A percentile compares a stretch with the other conserved stretches of the same genome.
phyloP scores from a whole-genome alignment of 768 basidiomycete species.

The Lactifluus pinguis region DNA sequence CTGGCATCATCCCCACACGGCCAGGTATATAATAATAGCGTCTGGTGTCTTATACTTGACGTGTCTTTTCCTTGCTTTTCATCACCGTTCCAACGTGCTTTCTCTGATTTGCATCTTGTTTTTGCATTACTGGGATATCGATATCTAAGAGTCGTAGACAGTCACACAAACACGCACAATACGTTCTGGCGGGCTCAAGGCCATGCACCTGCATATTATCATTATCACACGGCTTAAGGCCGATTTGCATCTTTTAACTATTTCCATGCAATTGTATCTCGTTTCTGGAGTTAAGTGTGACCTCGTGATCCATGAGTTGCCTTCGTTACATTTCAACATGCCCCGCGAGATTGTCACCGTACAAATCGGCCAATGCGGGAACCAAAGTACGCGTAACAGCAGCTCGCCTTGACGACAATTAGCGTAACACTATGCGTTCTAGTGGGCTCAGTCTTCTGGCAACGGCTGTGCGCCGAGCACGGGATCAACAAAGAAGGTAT shows the following conservation, averaged over 20 bases:
- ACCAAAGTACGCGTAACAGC: conserved; percentile 53
- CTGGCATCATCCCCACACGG: background rate
- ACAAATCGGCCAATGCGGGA: conserved; percentile 87
- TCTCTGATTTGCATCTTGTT: conserved; percentile 4
- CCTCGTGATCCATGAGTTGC: background rate
- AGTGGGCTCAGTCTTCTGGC: conserved; percentile 99
- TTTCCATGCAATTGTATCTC: conserved; percentile 15
- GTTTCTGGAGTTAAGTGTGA: background rate
- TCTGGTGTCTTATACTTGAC: background rate
- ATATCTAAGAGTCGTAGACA: conserved; percentile 18
- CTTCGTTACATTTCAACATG: conserved; percentile 34
- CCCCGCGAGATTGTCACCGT: conserved; percentile 79
- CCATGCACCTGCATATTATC: conserved; percentile 17
- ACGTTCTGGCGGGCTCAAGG: conserved; percentile 16
- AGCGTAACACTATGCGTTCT: conserved; percentile 2
- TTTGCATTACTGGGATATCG: conserved; percentile 13
- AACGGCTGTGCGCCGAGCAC: conserved; percentile 95
- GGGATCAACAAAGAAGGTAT: conserved; percentile 94
- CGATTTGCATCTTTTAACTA: conserved; percentile 14
- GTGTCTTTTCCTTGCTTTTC: background rate
- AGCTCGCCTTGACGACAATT: conserved; percentile 13
- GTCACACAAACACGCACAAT: conserved; percentile 3
- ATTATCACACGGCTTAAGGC: conserved; percentile 21
- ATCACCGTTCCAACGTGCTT: conserved; percentile 4
- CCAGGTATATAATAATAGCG: background rate